phyloP scores from a whole-genome alignment of 1,284 basidiomycete species.

The Austropuccinia psidii region DNA sequence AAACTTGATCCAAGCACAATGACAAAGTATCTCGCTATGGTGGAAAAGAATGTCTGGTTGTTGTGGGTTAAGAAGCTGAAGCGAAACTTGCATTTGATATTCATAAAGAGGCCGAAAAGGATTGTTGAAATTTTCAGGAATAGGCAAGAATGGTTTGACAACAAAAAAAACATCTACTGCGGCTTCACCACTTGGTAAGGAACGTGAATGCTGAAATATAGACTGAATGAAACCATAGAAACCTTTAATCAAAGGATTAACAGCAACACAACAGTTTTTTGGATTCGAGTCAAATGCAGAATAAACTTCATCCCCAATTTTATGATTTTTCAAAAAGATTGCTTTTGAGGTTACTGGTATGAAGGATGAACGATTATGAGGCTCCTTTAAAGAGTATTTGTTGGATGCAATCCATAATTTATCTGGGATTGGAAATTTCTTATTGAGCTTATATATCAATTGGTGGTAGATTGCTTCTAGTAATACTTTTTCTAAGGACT shows the following conservation, averaged over 20 bases:
- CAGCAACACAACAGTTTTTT: constrained; percentile 12
- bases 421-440: not conserved
- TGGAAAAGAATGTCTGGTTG: not conserved
- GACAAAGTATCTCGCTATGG: not conserved
- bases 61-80: not conserved
- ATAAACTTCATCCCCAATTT: not conserved
- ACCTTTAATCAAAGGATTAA: not conserved
- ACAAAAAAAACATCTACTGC: not conserved
- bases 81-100: not conserved
- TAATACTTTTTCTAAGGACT: not conserved
- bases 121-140: not conserved
- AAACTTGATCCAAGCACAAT: constrained; percentile 14
- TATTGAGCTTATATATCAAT: not conserved
- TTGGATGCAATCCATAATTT: not conserved
- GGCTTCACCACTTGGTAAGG: not conserved
- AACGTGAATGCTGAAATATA: not conserved
- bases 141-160: not conserved
- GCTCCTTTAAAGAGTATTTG: not conserved
- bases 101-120: not conserved
- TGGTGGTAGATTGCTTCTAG: not conserved
- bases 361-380: not conserved
- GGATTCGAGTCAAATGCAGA: not conserved
- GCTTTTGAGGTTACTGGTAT: not conserved
- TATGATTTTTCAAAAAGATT: not conserved
- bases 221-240: not conserved